A percentile compares a stretch with the other conserved stretches of the same genome.
phyloP scores from a whole-genome alignment of 805 yeast genomes.

The Starmera quercuum region DNA sequence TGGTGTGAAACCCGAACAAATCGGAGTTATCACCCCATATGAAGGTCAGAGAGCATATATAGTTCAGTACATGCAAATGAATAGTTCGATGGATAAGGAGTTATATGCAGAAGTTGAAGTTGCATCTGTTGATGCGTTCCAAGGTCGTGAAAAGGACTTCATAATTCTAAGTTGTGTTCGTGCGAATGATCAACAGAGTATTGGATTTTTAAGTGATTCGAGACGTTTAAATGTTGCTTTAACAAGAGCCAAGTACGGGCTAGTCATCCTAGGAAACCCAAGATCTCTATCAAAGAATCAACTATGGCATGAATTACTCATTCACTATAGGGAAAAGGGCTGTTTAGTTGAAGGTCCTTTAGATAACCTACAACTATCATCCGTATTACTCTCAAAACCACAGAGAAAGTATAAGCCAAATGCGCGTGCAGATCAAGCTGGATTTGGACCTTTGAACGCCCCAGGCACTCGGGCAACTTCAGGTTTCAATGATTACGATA shows the following conservation, averaged over 20 bases:
- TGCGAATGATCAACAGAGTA: conserved; percentile 63
- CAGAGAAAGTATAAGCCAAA: conserved; percentile 4
- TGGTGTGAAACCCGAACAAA: conserved; percentile 72
- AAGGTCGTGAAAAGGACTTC: conserved; percentile 83
- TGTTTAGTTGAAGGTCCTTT: conserved; percentile 87
- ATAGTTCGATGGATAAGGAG: conserved; percentile 59
- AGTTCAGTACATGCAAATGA: conserved; percentile 67
- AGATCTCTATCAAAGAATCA: conserved; percentile 59
- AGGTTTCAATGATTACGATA: conserved; percentile 24
- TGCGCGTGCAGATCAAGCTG: conserved; percentile 1
- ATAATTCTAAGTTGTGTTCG: conserved; percentile 77
- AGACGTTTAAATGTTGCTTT: conserved; percentile 85
- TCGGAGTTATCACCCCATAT: conserved; percentile 91
- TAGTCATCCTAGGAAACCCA: conserved; percentile 80
- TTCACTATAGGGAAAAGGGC: conserved; percentile 76
- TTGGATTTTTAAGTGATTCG: conserved; percentile 81
- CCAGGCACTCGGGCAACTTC: conserved; percentile 3
- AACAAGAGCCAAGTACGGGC: conserved; percentile 81
- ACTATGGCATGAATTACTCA: conserved; percentile 72
- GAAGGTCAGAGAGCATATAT: conserved; percentile 88
- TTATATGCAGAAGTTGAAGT: conserved; percentile 72
- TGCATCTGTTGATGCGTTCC: conserved; percentile 93
- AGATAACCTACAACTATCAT: conserved; percentile 67
- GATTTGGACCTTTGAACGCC: conserved; percentile 1
- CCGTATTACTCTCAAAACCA: conserved; percentile 42